These are phyloP conservation scores for Panicum miliaceum DNA, from an alignment of 176 grass and related monocot genomes.

Conservation along the genomic window DNA sequence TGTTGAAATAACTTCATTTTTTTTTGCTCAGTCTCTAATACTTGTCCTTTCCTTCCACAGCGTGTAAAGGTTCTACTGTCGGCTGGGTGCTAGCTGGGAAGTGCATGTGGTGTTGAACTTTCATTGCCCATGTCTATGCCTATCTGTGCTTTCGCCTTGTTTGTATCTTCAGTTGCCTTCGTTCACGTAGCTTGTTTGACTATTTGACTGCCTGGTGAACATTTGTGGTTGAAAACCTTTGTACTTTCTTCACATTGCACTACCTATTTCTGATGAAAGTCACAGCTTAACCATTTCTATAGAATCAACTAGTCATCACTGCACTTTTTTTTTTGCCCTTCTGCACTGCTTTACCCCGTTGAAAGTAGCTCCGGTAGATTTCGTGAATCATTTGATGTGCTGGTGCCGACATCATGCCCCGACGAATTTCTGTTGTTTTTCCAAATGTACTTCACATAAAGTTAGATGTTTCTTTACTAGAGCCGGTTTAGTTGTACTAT, in stretches of 20 bases:
- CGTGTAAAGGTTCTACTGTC: conserved; percentile 55
- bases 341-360: background rate
- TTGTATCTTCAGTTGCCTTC: conserved; percentile 37
- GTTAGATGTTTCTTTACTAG: background rate
- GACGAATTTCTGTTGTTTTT: background rate
- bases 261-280: conserved; percentile 33
- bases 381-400: background rate
- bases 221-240: conserved; percentile 40
- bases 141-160: conserved; percentile 31
- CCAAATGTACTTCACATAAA: background rate
- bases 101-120: conserved; percentile 34
- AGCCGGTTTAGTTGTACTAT: background rate
- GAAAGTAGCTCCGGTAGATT: conserved; percentile 32
- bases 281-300: conserved; percentile 35
- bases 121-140: conserved; percentile 19
- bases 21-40: conserved; percentile 42
- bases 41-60: conserved; percentile 38
- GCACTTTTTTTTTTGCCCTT: background rate
- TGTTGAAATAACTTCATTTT: conserved; percentile 4
- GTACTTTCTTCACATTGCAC: conserved; percentile 26
- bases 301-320: conserved; percentile 9
- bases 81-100: conserved; percentile 48
- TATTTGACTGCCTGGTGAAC: conserved; percentile 35
- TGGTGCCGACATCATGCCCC: background rate
- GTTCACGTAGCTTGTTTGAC: conserved; percentile 26